Percentiles rank a stretch among this genome's conserved stretches.
These are phyloP conservation scores for Solanum sejunctum DNA, from an alignment of 257 asterid species.

Conservation along the genomic window DNA sequence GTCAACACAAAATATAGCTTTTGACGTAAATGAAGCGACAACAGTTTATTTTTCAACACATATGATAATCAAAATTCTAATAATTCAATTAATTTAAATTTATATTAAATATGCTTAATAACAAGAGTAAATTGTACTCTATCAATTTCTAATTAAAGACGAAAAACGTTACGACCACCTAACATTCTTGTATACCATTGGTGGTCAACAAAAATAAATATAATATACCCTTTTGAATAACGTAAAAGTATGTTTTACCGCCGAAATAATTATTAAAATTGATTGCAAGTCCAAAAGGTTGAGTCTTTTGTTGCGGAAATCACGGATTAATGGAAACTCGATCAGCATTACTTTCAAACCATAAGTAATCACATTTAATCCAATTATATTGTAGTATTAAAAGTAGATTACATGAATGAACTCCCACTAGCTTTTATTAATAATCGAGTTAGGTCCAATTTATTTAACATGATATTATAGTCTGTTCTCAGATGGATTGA, in stretches of 20 bases:
- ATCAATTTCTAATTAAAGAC: background rate
- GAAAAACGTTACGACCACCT: background rate
- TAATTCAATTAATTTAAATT: background rate
- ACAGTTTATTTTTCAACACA: background rate
- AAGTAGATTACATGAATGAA: background rate
- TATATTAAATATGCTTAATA: background rate
- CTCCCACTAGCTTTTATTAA: too few species aligned
- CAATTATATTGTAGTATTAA: background rate
- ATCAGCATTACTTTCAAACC: background rate
- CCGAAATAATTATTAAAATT: background rate
- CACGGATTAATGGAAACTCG: constrained; percentile 13
- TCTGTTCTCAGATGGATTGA: too few species aligned
- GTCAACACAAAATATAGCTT: background rate
- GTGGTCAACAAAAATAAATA: background rate
- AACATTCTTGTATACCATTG: background rate
- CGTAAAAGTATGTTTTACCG: background rate
- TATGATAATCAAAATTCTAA: background rate
- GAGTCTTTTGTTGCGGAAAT: constrained; percentile 12
- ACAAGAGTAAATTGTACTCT: background rate
- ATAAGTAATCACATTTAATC: background rate
- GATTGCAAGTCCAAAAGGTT: background rate
- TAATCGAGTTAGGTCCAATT: too few species aligned
- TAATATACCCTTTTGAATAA: background rate
- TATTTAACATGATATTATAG: too few species aligned
- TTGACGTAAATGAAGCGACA: background rate